phyloP scores from a whole-genome alignment of 257 asterid genomes.

The Eustoma russellianum region DNA sequence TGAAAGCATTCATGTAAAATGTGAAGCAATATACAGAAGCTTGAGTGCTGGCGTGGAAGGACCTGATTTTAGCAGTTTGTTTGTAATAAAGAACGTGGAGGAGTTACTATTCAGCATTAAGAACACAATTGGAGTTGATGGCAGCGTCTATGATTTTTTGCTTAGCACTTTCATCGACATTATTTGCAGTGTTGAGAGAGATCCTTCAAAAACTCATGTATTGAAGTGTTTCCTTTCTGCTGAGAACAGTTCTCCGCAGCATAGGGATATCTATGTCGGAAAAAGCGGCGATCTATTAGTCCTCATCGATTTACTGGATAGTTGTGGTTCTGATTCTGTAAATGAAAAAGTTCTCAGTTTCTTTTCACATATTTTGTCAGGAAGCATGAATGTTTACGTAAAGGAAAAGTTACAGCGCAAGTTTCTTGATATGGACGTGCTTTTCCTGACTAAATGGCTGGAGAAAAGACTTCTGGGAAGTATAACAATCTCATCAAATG shows the following conservation, averaged over 20 bases:
- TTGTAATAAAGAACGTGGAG: slow-evolving; percentile 72
- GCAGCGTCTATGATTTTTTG: slow-evolving; percentile 52
- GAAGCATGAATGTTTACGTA: slow-evolving; percentile 40
- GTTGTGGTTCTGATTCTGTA: slow-evolving; percentile 67
- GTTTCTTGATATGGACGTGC: slow-evolving; percentile 56
- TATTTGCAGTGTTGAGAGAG: slow-evolving; percentile 50
- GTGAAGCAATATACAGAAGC: slow-evolving; percentile 50
- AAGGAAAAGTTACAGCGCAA: slow-evolving; percentile 60
- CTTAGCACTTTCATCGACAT: slow-evolving; percentile 58
- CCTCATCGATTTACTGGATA: slow-evolving; percentile 62
- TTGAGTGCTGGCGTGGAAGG: slow-evolving; percentile 54
- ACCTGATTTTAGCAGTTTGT: slow-evolving; percentile 56
- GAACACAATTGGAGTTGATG: slow-evolving; percentile 34
- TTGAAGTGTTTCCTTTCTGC: slow-evolving; percentile 49
- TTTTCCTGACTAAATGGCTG: slow-evolving; percentile 68
- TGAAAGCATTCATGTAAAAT: slow-evolving; percentile 49
- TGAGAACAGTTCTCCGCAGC: slow-evolving; percentile 44
- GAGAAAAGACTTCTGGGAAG: slow-evolving; percentile 74
- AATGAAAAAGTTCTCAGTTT: slow-evolving; percentile 68
- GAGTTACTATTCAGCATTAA: slow-evolving; percentile 43
- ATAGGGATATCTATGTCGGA: slow-evolving; percentile 42
- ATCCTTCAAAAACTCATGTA: slow-evolving; percentile 33
- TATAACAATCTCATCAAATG: slow-evolving; percentile 34
- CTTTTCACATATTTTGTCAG: slow-evolving; percentile 68
- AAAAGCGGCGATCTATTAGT: slow-evolving; percentile 63